A percentile compares a stretch with the other conserved stretches of the same genome.
Evolutionary conservation across 1,284 basidiomycete species (phyloP).

Genomic region (Neolentinus lepideus): DNA sequence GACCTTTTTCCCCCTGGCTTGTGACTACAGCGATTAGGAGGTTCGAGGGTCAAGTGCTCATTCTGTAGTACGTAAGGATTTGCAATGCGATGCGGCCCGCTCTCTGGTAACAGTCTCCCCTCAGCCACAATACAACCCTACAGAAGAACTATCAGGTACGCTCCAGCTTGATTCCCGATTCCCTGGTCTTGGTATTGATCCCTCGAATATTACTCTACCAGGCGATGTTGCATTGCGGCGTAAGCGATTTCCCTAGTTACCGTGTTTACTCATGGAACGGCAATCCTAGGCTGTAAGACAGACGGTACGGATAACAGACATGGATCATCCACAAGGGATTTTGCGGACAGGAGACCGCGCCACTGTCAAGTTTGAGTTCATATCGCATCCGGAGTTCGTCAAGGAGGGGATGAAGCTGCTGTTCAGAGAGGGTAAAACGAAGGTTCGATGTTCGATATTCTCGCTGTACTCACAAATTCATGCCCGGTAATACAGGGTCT

Average conservation of each 20-base stretch:
- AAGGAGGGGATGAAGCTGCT: constrained; percentile 89
- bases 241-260: constrained; percentile 26
- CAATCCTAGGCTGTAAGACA: constrained; percentile 68
- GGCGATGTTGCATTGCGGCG: constrained; percentile 84
- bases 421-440: constrained; percentile 90
- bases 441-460: constrained; percentile 37
- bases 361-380: constrained; percentile 87
- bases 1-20: background rate
- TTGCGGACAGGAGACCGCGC: constrained; percentile 88
- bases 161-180: background rate
- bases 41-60: constrained; percentile 83
- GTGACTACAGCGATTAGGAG: constrained; percentile 52
- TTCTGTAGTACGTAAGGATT: constrained; percentile 57
- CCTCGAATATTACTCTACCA: constrained; percentile 18
- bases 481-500: constrained; percentile 20
- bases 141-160: constrained; percentile 43
- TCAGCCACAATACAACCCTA: constrained; percentile 86
- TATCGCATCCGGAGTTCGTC: constrained; percentile 84
- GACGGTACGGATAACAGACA: constrained; percentile 84
- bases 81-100: background rate
- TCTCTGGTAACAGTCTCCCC: constrained; percentile 12
- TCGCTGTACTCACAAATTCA: background rate
- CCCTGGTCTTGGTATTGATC: constrained; percentile 12
- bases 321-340: constrained; percentile 83
- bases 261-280: constrained; percentile 4